These are phyloP conservation scores for Posidonia oceanica DNA, from an alignment of 116 monocot species.

Conservation along the genomic window DNA sequence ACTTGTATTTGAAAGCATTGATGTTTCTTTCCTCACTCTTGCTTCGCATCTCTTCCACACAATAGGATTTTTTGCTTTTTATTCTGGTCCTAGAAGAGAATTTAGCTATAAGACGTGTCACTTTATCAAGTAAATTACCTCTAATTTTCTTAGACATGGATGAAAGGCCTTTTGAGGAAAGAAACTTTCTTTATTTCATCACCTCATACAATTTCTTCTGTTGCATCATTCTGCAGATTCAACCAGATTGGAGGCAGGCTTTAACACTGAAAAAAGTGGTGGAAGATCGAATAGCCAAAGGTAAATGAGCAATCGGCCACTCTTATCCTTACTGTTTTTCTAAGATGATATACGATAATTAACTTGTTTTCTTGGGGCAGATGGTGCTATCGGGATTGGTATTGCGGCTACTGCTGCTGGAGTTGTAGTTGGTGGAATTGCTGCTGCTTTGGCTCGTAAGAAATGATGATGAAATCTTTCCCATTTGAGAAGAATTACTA, in stretches of 20 bases:
- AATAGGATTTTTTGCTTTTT: no score
- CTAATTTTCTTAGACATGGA: no score
- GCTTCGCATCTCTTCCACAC: no score
- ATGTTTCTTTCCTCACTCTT: no score
- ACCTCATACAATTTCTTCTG: no score
- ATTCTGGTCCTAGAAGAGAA: no score
- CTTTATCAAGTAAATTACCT: no score
- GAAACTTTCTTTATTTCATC: no score
- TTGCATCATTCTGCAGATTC: slow-evolving; percentile 25
- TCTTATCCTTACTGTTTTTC: no score
- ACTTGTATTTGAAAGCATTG: no score
- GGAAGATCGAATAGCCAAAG: slow-evolving; percentile 70
- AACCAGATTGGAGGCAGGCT: slow-evolving; percentile 85
- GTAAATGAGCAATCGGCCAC: slow-evolving; percentile 15
- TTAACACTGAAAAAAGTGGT: slow-evolving; percentile 52
- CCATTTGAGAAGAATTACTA: neutral
- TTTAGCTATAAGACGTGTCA: no score
- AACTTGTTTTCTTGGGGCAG: slow-evolving; percentile 6
- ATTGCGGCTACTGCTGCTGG: slow-evolving; percentile 60
- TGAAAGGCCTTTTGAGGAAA: no score
- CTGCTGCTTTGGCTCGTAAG: slow-evolving; percentile 53
- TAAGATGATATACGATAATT: neutral
- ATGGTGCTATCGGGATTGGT: slow-evolving; percentile 75
- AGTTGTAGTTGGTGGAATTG: slow-evolving; percentile 62
- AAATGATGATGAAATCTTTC: slow-evolving; percentile 11